Conservation (phyloP, 169 alveolate genomes). For the Plasmodium knowlesi region DNA sequence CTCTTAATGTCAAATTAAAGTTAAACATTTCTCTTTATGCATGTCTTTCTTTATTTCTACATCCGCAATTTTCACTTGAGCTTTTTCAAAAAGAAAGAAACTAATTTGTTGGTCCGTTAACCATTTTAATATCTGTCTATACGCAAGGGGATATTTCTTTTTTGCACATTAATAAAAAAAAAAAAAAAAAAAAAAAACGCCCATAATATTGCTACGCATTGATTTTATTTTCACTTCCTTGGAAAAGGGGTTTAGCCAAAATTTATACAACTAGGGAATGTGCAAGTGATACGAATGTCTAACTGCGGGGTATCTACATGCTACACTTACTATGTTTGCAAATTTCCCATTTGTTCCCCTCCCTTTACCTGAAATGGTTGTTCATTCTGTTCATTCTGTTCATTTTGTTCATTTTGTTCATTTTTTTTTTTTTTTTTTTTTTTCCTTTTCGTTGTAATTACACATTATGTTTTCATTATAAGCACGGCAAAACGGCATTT, state of each 20-base stretch:
- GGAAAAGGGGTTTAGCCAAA: background rate
- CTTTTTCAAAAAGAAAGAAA: background rate
- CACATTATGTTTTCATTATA: background rate
- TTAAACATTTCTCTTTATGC: background rate
- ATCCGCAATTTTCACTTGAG: background rate
- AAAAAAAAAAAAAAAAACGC: background rate
- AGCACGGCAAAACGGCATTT: background rate
- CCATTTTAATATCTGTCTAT: background rate
- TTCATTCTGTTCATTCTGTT: background rate
- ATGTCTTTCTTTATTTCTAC: background rate
- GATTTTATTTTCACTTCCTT: background rate
- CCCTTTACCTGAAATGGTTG: background rate
- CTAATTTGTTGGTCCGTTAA: background rate
- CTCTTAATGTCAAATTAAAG: background rate
- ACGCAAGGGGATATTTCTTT: background rate
- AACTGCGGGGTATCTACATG: background rate
- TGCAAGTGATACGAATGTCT: background rate
- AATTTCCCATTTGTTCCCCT: background rate
- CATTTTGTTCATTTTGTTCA: too few species aligned
- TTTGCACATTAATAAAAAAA: background rate
- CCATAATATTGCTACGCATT: background rate
- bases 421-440: background rate
- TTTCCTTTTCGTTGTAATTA: background rate
- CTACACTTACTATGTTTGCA: background rate
- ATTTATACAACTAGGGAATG: background rate